These are phyloP conservation scores for Parasarocladium wereldwijsianum DNA, from an alignment of 2,329 filamentous ascomycete genomes.

Conservation along the genomic window DNA sequence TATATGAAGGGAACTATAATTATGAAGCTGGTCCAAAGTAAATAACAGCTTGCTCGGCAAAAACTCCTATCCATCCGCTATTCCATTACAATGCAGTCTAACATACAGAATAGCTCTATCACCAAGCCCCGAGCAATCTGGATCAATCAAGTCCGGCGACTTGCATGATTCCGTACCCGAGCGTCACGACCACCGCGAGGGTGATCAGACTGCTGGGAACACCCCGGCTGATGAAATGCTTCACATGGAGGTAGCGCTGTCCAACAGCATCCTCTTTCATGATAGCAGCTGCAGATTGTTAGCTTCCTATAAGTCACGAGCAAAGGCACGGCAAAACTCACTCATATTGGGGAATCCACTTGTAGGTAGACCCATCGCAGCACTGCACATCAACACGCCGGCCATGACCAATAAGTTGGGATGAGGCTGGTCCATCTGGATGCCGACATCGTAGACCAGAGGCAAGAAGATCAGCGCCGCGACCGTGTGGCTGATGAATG, in stretches of 20 bases:
- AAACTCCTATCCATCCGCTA: too few relatives aligned
- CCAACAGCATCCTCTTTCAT: conserved; percentile 98
- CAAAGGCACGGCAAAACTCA: conserved; percentile 36
- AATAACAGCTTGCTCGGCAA: too few relatives aligned
- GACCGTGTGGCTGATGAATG: conserved; percentile 95
- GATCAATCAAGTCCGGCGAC: conserved; percentile 47
- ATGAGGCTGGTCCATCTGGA: conserved; percentile 74
- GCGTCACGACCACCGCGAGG: conserved; percentile 66
- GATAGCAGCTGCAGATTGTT: conserved; percentile 56
- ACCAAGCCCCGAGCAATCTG: too few relatives aligned
- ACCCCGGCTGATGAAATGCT: conserved; percentile 89
- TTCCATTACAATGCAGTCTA: too few relatives aligned
- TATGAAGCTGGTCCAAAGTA: too few relatives aligned
- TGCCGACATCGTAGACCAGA: conserved; percentile 74
- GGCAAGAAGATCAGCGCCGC: conserved; percentile 90
- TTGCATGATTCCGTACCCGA: conserved; percentile 86
- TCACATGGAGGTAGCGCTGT: conserved; percentile 79
- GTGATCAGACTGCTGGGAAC: conserved; percentile 76
- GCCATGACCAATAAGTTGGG: conserved; percentile 94
- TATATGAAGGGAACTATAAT: too few relatives aligned
- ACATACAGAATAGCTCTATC: too few relatives aligned
- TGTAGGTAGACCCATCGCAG: conserved; percentile 90
- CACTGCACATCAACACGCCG: conserved; percentile 87
- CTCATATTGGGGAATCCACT: conserved; percentile 99
- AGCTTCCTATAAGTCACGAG: conserved; percentile 7